These are phyloP conservation scores for Xylaria multiplex DNA, from an alignment of 2,329 filamentous ascomycete species.

Conservation along the genomic window DNA sequence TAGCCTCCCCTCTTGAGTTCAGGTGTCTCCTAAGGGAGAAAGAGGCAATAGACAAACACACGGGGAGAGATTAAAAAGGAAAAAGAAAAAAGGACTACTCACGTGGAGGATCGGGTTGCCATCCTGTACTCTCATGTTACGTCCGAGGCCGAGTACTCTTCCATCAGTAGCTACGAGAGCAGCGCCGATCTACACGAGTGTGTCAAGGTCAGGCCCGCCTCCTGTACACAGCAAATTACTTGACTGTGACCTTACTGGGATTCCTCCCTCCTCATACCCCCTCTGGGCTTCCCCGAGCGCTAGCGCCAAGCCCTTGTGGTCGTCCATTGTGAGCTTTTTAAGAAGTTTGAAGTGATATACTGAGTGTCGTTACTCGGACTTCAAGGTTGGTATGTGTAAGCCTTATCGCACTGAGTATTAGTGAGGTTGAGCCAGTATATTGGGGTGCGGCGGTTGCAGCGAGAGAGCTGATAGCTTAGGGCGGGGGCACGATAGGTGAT, in stretches of 20 bases:
- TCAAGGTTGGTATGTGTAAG: not conserved
- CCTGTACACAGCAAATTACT: not conserved
- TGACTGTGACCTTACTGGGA: conserved; percentile 53
- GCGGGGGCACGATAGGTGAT: conserved; percentile 7
- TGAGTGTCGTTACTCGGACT: not conserved
- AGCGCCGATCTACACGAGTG: conserved; percentile 59
- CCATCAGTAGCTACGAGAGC: conserved; percentile 74
- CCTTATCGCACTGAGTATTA: not conserved
- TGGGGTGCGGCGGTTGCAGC: conserved; percentile 1
- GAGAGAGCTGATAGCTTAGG: conserved; percentile 7
- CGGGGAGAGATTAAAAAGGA: not conserved
- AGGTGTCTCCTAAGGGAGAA: not conserved
- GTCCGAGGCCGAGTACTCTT: conserved; percentile 74
- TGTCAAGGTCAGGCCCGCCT: not conserved
- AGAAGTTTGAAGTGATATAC: not conserved
- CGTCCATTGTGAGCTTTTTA: conserved; percentile 49
- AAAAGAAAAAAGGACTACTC: conserved; percentile 18
- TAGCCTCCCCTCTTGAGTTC: not conserved
- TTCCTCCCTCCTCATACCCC: conserved; percentile 58
- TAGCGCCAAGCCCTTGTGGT: conserved; percentile 55
- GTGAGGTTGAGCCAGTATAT: not conserved
- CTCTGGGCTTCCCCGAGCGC: conserved; percentile 59
- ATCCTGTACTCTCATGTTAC: conserved; percentile 80
- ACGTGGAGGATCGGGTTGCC: conserved; percentile 76
- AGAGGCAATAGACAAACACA: too few relatives aligned